Evolutionary conservation across 2,329 filamentous ascomycete genomes (phyloP).

Genomic region (Colletotrichum sp.): DNA sequence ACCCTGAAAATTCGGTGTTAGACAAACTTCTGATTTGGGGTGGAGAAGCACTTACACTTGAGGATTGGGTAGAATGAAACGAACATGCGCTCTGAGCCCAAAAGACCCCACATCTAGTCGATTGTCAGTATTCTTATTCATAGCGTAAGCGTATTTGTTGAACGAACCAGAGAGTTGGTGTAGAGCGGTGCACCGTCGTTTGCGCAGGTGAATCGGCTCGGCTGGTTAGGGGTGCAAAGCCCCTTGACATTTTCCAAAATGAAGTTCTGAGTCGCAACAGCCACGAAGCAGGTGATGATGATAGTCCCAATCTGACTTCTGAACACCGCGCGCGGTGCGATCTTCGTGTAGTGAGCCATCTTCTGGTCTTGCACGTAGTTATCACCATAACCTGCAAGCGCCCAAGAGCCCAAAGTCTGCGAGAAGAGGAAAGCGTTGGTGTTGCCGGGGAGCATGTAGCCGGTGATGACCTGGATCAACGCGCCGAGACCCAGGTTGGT

Average conservation of each 20-base stretch:
- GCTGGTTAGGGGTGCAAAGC: conserved; percentile 31
- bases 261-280: conserved; percentile 46
- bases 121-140: background rate
- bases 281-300: conserved; percentile 40
- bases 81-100: conserved; percentile 40
- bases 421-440: conserved; percentile 32
- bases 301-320: conserved; percentile 49
- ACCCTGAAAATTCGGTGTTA: conserved; percentile 26
- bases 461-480: conserved; percentile 47
- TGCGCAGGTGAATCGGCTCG: conserved; percentile 36
- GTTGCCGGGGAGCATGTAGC: conserved; percentile 45
- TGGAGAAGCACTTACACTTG: conserved; percentile 29
- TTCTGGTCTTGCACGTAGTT: conserved; percentile 40
- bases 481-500: conserved; percentile 46
- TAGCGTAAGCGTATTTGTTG: too few relatives aligned
- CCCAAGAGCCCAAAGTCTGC: conserved; percentile 24
- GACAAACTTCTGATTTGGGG: rapidly evolving
- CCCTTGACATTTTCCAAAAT: conserved; percentile 42
- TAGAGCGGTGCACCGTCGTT: conserved; percentile 32
- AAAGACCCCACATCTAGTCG: conserved; percentile 30
- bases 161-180: conserved; percentile 25
- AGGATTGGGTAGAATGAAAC: conserved; percentile 45
- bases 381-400: conserved; percentile 46
- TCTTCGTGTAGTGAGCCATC: conserved; percentile 36
- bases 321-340: conserved; percentile 37